Conservation (phyloP, 768 basidiomycete species). For the Clitopilus hobsonii region DNA sequence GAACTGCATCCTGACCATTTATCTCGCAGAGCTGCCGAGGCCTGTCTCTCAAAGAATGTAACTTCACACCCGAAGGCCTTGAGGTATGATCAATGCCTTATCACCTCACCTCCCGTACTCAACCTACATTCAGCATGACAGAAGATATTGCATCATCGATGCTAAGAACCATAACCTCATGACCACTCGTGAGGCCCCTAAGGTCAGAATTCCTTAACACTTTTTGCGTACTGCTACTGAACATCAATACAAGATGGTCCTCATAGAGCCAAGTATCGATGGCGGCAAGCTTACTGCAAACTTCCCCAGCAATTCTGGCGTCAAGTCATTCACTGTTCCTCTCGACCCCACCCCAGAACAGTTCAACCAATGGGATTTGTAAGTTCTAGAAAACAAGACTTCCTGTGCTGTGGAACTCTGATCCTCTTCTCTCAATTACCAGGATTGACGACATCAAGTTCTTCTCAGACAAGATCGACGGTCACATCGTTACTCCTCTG, state of each 20-base stretch:
- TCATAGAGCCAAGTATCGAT: conserved; percentile 55
- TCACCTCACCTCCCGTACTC: neutral
- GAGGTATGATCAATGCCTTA: conserved; percentile 40
- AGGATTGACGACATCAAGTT: conserved; percentile 54
- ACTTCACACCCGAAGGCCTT: conserved; percentile 58
- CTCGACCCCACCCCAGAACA: conserved; percentile 50
- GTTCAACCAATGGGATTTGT: conserved; percentile 57
- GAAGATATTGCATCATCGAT: conserved; percentile 68
- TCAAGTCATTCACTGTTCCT: conserved; percentile 55
- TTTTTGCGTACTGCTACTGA: neutral
- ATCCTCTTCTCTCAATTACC: neutral
- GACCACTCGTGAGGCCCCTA: conserved; percentile 62
- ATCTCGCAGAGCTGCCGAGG: conserved; percentile 65
- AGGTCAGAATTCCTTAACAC: conserved; percentile 25
- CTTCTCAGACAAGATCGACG: conserved; percentile 53
- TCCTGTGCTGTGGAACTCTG: neutral
- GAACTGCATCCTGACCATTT: neutral
- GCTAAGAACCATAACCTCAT: conserved; percentile 46
- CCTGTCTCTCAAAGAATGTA: conserved; percentile 50
- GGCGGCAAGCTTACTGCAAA: conserved; percentile 28
- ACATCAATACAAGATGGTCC: conserved; percentile 46
- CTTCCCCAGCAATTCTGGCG: conserved; percentile 58
- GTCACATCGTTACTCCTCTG: conserved; percentile 55
- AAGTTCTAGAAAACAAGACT: conserved; percentile 19
- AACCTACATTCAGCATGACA: conserved; percentile 47